Evolutionary conservation across 2,329 filamentous ascomycete genomes (phyloP).

Genomic region (Epichloe gansuensis): DNA sequence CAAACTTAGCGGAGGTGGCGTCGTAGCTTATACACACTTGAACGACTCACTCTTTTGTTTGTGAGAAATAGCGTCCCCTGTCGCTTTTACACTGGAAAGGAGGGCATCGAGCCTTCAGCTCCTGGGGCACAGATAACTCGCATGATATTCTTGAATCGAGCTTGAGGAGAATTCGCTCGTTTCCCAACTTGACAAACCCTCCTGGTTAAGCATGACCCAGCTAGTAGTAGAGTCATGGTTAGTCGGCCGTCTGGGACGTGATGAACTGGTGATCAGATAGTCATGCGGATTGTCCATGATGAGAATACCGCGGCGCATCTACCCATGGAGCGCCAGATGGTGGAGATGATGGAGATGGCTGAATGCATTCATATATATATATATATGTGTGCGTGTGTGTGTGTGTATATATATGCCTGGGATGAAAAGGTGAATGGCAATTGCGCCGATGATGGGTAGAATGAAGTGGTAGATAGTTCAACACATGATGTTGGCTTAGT

Average conservation of each 20-base stretch:
- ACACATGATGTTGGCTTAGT: not conserved
- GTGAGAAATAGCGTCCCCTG: constrained; percentile 66
- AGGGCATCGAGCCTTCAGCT: constrained; percentile 46
- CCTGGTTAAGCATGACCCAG: constrained; percentile 86
- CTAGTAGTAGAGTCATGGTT: constrained; percentile 45
- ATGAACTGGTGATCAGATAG: constrained; percentile 26
- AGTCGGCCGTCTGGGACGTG: constrained; percentile 21
- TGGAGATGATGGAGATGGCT: not conserved
- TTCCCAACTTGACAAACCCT: constrained; percentile 72
- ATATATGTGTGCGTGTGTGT: too few relatives aligned
- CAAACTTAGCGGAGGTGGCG: not conserved
- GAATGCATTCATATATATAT: not conserved
- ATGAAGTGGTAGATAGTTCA: not conserved
- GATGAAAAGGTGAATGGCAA: not conserved
- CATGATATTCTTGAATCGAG: constrained; percentile 70
- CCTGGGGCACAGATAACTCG: constrained; percentile 58
- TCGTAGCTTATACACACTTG: not conserved
- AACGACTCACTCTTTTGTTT: constrained; percentile 59
- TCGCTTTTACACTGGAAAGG: constrained; percentile 61
- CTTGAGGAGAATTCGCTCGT: constrained; percentile 70
- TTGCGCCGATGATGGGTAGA: not conserved
- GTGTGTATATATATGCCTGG: not conserved
- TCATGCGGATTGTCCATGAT: constrained; percentile 31
- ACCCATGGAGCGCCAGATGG: not conserved
- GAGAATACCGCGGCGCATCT: constrained; percentile 1